Conservation (phyloP, 345 rosid species). For the Rhodamnia rubescens region DNA sequence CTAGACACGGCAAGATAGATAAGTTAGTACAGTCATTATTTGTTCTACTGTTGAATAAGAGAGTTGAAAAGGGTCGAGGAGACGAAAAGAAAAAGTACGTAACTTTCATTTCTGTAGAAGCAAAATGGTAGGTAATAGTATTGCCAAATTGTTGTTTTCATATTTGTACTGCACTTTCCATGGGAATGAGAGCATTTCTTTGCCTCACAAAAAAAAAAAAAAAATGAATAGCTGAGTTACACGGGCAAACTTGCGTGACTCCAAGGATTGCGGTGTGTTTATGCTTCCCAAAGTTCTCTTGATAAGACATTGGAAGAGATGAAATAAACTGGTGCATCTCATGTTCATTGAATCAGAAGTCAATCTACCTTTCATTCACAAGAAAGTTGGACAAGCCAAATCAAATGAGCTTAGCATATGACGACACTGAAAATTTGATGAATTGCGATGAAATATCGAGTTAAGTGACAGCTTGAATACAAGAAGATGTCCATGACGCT, state of each 20-base stretch:
- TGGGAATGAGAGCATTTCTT: not conserved
- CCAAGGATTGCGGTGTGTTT: not conserved
- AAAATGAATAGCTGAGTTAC: no score
- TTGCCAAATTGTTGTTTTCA: not conserved
- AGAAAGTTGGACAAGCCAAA: not conserved
- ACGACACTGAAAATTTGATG: no score
- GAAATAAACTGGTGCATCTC: not conserved
- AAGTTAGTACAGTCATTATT: not conserved
- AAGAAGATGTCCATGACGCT: not conserved
- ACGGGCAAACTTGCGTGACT: no score
- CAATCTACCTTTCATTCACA: not conserved
- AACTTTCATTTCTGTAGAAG: no score
- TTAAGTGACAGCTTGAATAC: rapidly evolving
- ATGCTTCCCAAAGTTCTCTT: not conserved
- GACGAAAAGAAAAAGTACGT: rapidly evolving
- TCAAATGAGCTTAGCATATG: not conserved
- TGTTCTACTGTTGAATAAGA: not conserved
- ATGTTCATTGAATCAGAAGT: not conserved
- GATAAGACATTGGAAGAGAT: not conserved
- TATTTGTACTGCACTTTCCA: not conserved
- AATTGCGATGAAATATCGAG: not conserved
- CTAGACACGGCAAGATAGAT: not conserved
- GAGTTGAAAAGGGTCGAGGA: not conserved
- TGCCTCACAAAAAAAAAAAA: not conserved
- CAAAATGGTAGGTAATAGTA: not conserved